Evolutionary conservation across 306 rosid species (phyloP).

Genomic region (Rubus parviflorus): DNA sequence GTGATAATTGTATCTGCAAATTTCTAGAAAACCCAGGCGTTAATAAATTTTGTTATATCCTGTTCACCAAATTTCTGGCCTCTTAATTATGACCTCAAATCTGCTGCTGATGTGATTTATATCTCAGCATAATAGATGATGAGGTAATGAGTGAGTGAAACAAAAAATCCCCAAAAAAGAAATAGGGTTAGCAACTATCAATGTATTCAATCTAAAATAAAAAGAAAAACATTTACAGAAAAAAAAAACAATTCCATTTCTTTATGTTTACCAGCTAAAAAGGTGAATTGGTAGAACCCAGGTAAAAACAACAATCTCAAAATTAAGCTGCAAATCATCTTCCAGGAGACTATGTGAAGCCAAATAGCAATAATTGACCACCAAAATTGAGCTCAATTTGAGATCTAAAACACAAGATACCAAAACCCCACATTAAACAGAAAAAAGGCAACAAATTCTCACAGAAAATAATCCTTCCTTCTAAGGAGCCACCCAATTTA

Average conservation of each 20-base stretch:
- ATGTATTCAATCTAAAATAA: neutral
- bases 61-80: neutral
- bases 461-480: neutral
- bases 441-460: neutral
- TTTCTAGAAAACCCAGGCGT: neutral
- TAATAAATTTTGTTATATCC: neutral
- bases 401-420: conserved; percentile 29
- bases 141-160: neutral
- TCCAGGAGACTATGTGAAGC: neutral
- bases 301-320: neutral
- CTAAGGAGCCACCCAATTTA: neutral
- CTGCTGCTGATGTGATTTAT: neutral
- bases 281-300: neutral
- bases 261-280: neutral
- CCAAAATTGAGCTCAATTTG: conserved; percentile 28
- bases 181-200: neutral
- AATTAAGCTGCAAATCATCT: neutral
- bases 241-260: neutral
- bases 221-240: neutral
- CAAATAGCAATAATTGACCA: neutral
- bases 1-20: neutral
- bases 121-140: neutral
- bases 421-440: conserved; percentile 9
- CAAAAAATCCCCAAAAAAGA: neutral
- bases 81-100: conserved; percentile 5